A percentile compares a stretch with the other conserved stretches of the same genome.
These are phyloP conservation scores for Wallacemonas rigidus DNA, from an alignment of 208 protist species.

Conservation along the genomic window DNA sequence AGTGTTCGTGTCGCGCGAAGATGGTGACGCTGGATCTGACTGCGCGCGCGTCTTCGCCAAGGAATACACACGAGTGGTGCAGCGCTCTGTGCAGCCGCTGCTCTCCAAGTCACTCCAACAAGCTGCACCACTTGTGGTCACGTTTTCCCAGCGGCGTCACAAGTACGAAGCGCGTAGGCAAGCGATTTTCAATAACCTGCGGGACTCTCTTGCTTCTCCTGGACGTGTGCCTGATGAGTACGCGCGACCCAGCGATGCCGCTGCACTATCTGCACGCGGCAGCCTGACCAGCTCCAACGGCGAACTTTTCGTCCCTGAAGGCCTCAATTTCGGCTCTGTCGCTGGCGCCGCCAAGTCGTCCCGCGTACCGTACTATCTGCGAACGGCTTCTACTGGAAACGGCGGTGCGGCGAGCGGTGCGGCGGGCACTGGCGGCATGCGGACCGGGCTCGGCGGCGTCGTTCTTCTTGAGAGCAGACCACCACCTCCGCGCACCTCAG, in stretches of 20 bases:
- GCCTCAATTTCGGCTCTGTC: neutral
- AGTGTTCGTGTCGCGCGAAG: constrained; percentile 57
- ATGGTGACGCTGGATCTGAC: constrained; percentile 59
- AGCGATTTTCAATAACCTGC: constrained; percentile 1
- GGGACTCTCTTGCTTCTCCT: neutral
- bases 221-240: neutral
- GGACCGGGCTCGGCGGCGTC: constrained; percentile 24
- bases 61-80: constrained; percentile 61
- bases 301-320: neutral
- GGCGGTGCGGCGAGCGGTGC: too few relatives aligned
- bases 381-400: constrained; percentile 14
- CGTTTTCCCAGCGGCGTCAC: constrained; percentile 2
- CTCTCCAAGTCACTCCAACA: constrained; percentile 11
- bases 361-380: constrained; percentile 62
- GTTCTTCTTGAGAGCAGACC: constrained; percentile 6
- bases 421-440: neutral
- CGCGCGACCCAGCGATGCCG: neutral
- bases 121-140: neutral
- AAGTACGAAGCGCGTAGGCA: constrained; percentile 2
- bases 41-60: constrained; percentile 69
- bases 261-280: neutral
- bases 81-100: constrained; percentile 17
- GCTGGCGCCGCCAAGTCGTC: constrained; percentile 1
- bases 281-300: neutral
- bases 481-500: neutral